A percentile compares a stretch with the other conserved stretches of the same genome.
Conservation (phyloP, 768 basidiomycete species). For the Tylopilus plumbeoviolaceoides region DNA sequence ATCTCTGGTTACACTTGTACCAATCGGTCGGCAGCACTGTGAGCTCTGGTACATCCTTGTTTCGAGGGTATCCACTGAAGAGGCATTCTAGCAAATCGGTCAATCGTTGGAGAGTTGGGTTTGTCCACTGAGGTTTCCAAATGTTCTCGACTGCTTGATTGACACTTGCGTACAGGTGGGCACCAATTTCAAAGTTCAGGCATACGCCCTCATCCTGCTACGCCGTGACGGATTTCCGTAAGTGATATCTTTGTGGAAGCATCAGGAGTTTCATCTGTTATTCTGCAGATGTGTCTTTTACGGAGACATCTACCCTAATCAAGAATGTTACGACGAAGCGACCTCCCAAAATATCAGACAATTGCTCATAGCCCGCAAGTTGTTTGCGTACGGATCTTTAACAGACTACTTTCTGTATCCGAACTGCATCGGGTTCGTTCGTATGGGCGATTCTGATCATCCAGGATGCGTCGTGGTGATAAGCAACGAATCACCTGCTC, state of each 20-base stretch:
- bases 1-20: background rate
- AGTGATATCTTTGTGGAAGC: slow-evolving; percentile 26
- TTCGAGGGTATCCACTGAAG: slow-evolving; percentile 1
- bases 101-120: slow-evolving; percentile 85
- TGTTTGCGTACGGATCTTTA: slow-evolving; percentile 61
- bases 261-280: background rate
- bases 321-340: slow-evolving; percentile 57
- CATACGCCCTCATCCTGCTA: slow-evolving; percentile 76
- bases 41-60: slow-evolving; percentile 30
- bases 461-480: slow-evolving; percentile 68
- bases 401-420: slow-evolving; percentile 55
- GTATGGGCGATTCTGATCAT: slow-evolving; percentile 52
- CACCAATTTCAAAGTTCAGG: slow-evolving; percentile 70
- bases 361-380: slow-evolving; percentile 59
- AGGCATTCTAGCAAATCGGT: slow-evolving; percentile 49
- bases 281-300: slow-evolving; percentile 76
- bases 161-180: slow-evolving; percentile 47
- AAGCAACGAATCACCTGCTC: slow-evolving; percentile 46
- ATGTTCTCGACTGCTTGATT: background rate
- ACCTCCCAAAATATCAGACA: slow-evolving; percentile 48
- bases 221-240: slow-evolving; percentile 71
- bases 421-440: slow-evolving; percentile 76
- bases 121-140: slow-evolving; percentile 15
- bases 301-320: slow-evolving; percentile 74
- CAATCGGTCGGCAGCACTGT: slow-evolving; percentile 51